Base-by-base conservation (phyloP, 768 basidiomycete species). In the Mycena belliarum region DNA sequence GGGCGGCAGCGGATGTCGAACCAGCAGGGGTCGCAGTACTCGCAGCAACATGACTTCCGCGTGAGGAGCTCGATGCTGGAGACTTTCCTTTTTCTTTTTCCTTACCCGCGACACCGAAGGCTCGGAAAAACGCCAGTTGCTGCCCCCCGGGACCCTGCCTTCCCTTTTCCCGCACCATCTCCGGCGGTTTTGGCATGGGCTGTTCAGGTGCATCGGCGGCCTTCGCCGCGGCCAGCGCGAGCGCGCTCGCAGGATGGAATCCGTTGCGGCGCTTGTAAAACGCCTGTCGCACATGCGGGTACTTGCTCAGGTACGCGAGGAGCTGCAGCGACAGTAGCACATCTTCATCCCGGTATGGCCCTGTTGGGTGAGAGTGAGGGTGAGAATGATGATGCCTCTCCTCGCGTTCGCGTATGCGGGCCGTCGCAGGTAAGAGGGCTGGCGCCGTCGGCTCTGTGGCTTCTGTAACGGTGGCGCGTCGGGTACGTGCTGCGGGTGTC, bases 231-330 rank as follows among this genome's bases (percentile, higher is more conserved):
- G 67, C 59, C 48, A 69, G 67, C 23, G 60, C 68, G 5, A 63
- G 54, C 23, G 81, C 76, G 26, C 83, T 84, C 10, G 88, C 90
- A 0, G 90, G 90, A 65, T 91, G 90, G 71, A 92, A 93, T n/a
- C 85, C 83, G n/a, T 78, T 73, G 1, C 91, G 81, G 1, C 86
- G 88, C 69, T 93, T 92, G 70, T 98, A 97, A 69, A 99, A 98
- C 7, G 95, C 93, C 66, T 95, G 88, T 11, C 97, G 80, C 4
- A 98, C 96, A 70, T 98, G 96, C 1, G 97, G 95, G 69, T 99
- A 98, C 72, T 99, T 98, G 75, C 90, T 93, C 18, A 98, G 80
- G 69, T 99, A 98, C 4, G 97, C 97, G 1, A 99, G 81, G 2
- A 98, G 85, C 70, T 99, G 96, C 14, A 99, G 75, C 20, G 89